Evolutionary conservation across 2,329 filamentous ascomycete genomes (phyloP).

Genomic region (Trichoderma guizhouense): DNA sequence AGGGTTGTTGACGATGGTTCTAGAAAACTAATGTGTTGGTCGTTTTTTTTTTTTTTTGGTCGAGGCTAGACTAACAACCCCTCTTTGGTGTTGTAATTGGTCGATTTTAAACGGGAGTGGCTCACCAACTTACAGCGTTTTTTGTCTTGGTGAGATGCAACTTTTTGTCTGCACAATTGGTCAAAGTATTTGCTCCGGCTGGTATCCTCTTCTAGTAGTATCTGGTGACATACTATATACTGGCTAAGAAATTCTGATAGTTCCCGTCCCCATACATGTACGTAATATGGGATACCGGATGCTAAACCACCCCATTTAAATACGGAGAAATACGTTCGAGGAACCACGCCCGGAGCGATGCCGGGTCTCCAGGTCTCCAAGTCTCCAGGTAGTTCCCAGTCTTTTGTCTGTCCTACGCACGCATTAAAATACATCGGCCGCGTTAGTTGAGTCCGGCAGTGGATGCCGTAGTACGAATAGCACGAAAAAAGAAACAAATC

Average conservation of each 20-base stretch:
- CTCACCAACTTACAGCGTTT: neutral
- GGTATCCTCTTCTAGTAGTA: neutral
- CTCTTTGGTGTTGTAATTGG: constrained; percentile 8
- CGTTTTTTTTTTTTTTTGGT: neutral
- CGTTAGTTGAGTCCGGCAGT: neutral
- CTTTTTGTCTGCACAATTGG: neutral
- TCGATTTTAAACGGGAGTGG: neutral
- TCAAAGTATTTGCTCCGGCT: neutral
- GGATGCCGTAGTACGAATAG: neutral
- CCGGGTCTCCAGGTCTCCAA: neutral
- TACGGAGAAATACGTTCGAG: neutral
- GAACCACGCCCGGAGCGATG: neutral
- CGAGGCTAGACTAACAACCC: neutral
- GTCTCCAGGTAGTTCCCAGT: neutral
- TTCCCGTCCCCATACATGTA: neutral
- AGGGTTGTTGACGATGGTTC: neutral
- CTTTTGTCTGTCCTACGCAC: neutral
- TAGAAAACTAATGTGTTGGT: neutral
- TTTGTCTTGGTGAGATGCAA: neutral
- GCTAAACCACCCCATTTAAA: neutral
- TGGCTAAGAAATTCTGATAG: neutral
- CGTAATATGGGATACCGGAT: neutral
- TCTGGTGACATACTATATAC: neutral
- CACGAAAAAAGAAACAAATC: neutral
- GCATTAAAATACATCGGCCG: neutral